A percentile compares a stretch with the other conserved stretches of the same genome.
Conservation (phyloP, 805 yeast species). For the Spathaspora girioi region DNA sequence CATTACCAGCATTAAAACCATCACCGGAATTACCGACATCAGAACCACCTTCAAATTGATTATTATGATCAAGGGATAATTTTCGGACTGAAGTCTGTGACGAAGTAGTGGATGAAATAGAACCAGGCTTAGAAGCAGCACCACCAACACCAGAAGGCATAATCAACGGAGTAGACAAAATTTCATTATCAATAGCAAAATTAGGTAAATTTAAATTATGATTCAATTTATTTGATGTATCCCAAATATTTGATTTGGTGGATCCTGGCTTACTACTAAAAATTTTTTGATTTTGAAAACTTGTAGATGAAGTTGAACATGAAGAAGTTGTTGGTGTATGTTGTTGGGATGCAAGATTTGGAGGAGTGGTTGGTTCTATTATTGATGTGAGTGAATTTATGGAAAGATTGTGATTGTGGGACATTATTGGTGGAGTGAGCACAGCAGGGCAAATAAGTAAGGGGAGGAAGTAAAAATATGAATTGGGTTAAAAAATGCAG, state of each 20-base stretch:
- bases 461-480: background rate
- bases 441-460: background rate
- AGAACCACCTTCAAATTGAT: background rate
- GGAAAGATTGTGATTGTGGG: constrained; percentile 30
- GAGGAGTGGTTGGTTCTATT: constrained; percentile 53
- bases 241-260: constrained; percentile 26
- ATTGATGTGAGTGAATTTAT: constrained; percentile 43
- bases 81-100: background rate
- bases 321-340: constrained; percentile 6
- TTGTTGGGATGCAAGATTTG: constrained; percentile 15
- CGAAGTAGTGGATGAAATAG: background rate
- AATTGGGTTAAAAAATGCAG: background rate
- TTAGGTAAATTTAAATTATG: constrained; percentile 24
- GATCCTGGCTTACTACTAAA: background rate
- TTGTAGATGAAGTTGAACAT: constrained; percentile 3
- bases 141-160: constrained; percentile 3
- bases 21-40: background rate
- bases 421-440: background rate
- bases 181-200: constrained; percentile 20
- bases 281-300: constrained; percentile 5
- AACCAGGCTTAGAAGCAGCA: background rate
- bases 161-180: constrained; percentile 5
- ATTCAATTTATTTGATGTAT: constrained; percentile 21
- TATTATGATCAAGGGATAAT: background rate
- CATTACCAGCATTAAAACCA: background rate